Base-by-base conservation (phyloP, 768 basidiomycete species). In the Cubamyces lactineus region DNA sequence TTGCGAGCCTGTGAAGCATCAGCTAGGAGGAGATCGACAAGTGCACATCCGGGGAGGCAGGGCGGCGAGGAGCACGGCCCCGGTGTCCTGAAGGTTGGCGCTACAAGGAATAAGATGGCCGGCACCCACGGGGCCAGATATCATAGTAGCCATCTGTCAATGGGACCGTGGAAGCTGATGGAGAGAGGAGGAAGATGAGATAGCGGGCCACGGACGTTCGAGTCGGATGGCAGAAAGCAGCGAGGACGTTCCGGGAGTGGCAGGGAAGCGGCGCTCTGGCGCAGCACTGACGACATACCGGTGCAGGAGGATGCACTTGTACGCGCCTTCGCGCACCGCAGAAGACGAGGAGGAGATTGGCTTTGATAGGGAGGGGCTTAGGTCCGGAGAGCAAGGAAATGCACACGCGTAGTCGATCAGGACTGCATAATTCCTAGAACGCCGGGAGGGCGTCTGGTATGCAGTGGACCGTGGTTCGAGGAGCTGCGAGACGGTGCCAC, bases 111-210 rank as follows among this genome's bases (percentile, higher is more conserved):
- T 38, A 57, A 34, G 55, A 53, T 40, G 55, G 34, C 57, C 62
- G 57, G 54, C 53, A 64, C 28, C 41, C 62, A 54, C 62, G 62
- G 63, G 59, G 28, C 52, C 45, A 57, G 56, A 57, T 55, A 64
- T 59, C 57, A 54, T 59, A 59, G 55, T 57, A 46, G 53, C 40
- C 48, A 64, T 64, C 63, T 64, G 63, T 64, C 63, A 64, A 60
- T 26, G 52, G 34, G 17, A 53, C 38, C 41, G 52, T 15, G 28
- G 58, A 54, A 53, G 52, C 47, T 64, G 63, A 64, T 64, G 56
- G 30, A 34, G 34, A 34, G 52, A 52, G 34, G 39, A 9, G 49
- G 53, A 24, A 34, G 53, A 50, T 15, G 52, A 41, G 63, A 60
- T 56, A 46, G n/a, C 57, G 47, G 39, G 34, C 48, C n/a, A 34